Conservation (phyloP, 2,329 filamentous ascomycete genomes). For the Tolypocladium pustulatum region DNA sequence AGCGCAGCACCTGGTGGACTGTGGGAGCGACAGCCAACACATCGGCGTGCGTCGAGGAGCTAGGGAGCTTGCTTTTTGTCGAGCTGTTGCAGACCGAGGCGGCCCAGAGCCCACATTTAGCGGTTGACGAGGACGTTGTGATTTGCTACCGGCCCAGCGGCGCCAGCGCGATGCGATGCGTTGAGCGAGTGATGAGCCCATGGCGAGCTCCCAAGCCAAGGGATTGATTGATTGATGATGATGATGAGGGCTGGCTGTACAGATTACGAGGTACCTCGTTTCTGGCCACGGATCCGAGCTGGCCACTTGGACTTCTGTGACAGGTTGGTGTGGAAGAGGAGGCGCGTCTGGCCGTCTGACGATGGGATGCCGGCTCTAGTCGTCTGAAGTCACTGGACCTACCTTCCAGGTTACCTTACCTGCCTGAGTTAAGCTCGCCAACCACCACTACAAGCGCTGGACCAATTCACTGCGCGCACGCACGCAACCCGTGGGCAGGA, state of each 20-base stretch:
- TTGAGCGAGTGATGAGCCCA: not conserved
- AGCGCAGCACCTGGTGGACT: not conserved
- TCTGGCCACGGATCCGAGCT: not conserved
- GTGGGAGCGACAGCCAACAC: not conserved
- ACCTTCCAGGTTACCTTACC: too few species aligned
- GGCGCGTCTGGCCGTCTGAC: not conserved
- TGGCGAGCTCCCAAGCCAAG: not conserved
- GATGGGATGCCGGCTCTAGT: not conserved
- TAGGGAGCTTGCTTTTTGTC: not conserved
- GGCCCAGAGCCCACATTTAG: not conserved
- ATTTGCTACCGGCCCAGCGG: conserved; percentile 2
- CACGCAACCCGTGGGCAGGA: not conserved
- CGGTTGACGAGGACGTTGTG: not conserved
- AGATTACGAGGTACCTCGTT: not conserved
- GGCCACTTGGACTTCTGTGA: not conserved
- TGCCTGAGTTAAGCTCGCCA: not conserved
- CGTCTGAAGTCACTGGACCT: not conserved
- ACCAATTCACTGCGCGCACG: not conserved
- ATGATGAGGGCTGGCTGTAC: not conserved
- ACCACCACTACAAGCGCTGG: not conserved
- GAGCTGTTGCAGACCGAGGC: not conserved
- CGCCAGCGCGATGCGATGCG: conserved; percentile 1
- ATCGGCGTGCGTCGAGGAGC: not conserved
- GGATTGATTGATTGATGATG: not conserved
- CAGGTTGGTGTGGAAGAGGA: not conserved